A percentile compares a stretch with the other conserved stretches of the same genome.
phyloP scores from a whole-genome alignment of 225 moss, liverwort and hornwort species.

The Sphagnum contortum region DNA sequence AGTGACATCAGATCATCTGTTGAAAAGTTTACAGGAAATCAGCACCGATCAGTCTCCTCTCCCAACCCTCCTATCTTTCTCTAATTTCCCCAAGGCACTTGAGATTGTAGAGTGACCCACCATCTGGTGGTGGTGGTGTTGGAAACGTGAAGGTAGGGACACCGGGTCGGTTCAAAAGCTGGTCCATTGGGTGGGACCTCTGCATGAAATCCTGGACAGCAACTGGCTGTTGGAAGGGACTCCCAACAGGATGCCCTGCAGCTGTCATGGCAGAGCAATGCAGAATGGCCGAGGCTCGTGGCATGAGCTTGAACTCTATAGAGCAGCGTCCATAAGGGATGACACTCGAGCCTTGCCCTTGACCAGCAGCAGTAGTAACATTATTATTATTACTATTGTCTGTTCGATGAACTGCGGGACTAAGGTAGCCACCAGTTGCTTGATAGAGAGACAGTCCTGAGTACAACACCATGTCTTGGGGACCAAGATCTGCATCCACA shows the following conservation, averaged over 20 bases:
- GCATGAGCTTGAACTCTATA: slow-evolving; percentile 88
- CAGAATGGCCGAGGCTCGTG: slow-evolving; percentile 71
- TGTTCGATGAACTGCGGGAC: slow-evolving; percentile 74
- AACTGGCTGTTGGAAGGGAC: slow-evolving; percentile 69
- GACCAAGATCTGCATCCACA: slow-evolving; percentile 78
- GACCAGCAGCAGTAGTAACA: slow-evolving; percentile 27
- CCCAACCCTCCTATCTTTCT: too few species aligned
- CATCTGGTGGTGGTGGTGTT: slow-evolving; percentile 42
- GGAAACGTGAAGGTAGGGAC: slow-evolving; percentile 60
- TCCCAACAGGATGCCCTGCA: slow-evolving; percentile 70
- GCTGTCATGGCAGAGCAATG: slow-evolving; percentile 89
- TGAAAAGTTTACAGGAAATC: too few species aligned
- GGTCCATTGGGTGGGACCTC: slow-evolving; percentile 93
- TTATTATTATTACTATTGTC: slow-evolving; percentile 21
- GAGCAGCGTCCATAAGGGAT: slow-evolving; percentile 70
- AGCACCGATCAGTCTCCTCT: too few species aligned
- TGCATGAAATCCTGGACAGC: slow-evolving; percentile 92
- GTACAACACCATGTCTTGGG: slow-evolving; percentile 77
- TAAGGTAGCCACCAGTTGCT: slow-evolving; percentile 75
- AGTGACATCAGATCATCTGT: too few species aligned
- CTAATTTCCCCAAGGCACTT: neutral
- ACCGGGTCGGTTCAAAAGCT: slow-evolving; percentile 73
- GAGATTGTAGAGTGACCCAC: slow-evolving; percentile 22
- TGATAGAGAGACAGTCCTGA: slow-evolving; percentile 83
- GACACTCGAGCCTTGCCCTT: slow-evolving; percentile 18